phyloP scores from a whole-genome alignment of 345 rosid species.

The Gossypium turneri region DNA sequence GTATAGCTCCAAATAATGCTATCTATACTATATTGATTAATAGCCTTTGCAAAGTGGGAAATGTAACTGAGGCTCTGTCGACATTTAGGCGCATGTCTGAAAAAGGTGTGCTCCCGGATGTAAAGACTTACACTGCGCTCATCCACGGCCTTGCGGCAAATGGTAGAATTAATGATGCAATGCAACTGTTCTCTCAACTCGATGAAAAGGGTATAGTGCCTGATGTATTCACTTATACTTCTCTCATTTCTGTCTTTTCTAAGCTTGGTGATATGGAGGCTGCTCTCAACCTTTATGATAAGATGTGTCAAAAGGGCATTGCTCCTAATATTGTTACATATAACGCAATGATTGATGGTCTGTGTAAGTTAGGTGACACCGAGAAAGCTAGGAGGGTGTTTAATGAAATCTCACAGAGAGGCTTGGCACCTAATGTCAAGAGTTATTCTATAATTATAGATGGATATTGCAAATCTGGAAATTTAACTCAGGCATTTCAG shows the following conservation, averaged over 20 bases:
- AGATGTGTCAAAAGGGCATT: conserved; percentile 52
- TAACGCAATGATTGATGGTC: conserved; percentile 61
- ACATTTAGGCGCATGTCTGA: conserved; percentile 49
- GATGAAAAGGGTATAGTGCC: conserved; percentile 47
- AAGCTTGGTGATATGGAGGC: conserved; percentile 43
- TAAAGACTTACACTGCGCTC: conserved; percentile 47
- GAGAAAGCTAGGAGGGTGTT: conserved; percentile 54
- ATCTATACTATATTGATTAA: conserved; percentile 50
- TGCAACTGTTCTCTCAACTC: conserved; percentile 55
- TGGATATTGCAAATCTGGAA: conserved; percentile 70
- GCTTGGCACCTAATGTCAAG: conserved; percentile 44
- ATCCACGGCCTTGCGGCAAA: conserved; percentile 62
- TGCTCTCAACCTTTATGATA: conserved; percentile 44
- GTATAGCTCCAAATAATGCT: conserved; percentile 55
- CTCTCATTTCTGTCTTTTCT: conserved; percentile 61
- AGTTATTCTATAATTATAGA: conserved; percentile 68
- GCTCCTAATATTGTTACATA: conserved; percentile 57
- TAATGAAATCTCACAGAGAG: conserved; percentile 53
- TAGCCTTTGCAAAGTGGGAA: conserved; percentile 64
- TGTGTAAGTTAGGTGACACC: conserved; percentile 52
- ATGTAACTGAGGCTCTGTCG: conserved; percentile 45
- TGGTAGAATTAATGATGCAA: conserved; percentile 57
- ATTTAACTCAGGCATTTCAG: conserved; percentile 50
- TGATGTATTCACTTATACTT: conserved; percentile 57
- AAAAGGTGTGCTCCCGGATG: conserved; percentile 46